A percentile compares a stretch with the other conserved stretches of the same genome.
These are phyloP conservation scores for Fusarium nurragi DNA, from an alignment of 2,329 filamentous ascomycete genomes.

Conservation along the genomic window DNA sequence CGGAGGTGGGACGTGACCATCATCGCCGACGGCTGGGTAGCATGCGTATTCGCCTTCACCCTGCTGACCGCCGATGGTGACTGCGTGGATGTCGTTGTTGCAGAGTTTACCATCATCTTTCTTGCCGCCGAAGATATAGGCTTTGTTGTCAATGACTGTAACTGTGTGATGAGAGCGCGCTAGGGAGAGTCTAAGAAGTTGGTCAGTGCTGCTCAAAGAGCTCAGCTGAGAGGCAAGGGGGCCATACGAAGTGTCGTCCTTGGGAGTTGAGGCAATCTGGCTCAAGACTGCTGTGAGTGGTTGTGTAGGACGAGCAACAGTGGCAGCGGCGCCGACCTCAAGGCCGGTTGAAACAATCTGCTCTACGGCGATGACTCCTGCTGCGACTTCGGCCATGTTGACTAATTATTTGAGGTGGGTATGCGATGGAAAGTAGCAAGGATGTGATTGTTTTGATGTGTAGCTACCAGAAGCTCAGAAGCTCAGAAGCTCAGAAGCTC, in stretches of 20 bases:
- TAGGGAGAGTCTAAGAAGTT: background rate
- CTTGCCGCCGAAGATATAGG: conserved; percentile 37
- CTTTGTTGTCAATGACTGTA: conserved; percentile 25
- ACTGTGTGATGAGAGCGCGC: conserved; percentile 33
- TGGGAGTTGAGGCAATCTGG: conserved; percentile 29
- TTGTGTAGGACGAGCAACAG: conserved; percentile 31
- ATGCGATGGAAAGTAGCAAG: background rate
- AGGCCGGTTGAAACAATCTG: conserved; percentile 35
- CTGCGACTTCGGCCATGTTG: conserved; percentile 37
- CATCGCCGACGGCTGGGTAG: conserved; percentile 29
- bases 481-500: background rate
- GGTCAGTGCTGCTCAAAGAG: background rate
- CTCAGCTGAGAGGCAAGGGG: rapidly evolving
- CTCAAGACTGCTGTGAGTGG: conserved; percentile 34
- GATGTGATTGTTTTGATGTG: background rate
- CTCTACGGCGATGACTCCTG: conserved; percentile 29
- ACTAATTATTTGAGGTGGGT: background rate
- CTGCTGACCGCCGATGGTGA: background rate
- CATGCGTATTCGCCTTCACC: conserved; percentile 31
- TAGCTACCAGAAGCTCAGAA: background rate
- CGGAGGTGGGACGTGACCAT: background rate
- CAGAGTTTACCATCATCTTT: conserved; percentile 18
- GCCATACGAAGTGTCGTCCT: conserved; percentile 16
- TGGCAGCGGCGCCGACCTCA: conserved; percentile 30
- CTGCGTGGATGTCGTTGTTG: conserved; percentile 29